Percentiles rank a stretch among this genome's conserved stretches.
Evolutionary conservation across 768 basidiomycete species (phyloP).

Genomic region (Suillus subaureus): DNA sequence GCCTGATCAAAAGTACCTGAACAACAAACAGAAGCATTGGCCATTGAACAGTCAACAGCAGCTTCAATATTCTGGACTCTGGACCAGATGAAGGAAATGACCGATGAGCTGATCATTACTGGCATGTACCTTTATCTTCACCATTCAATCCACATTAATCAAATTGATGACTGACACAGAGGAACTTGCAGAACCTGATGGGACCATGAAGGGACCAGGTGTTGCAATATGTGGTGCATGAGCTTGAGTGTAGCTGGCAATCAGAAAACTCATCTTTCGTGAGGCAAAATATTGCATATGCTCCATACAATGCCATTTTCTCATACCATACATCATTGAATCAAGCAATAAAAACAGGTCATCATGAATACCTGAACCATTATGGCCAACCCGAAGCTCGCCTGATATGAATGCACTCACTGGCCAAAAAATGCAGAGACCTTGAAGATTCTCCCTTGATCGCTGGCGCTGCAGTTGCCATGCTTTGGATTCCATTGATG

Average conservation of each 20-base stretch:
- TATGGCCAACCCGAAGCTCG: constrained; percentile 4
- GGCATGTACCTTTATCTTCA: neutral
- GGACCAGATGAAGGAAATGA: neutral
- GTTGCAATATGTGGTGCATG: neutral
- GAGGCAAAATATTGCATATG: neutral
- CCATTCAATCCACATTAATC: neutral
- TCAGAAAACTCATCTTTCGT: neutral
- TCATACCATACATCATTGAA: no score
- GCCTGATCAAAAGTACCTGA: neutral
- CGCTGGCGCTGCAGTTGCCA: neutral
- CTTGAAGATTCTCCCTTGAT: neutral
- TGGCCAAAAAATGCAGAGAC: neutral
- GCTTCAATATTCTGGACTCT: neutral
- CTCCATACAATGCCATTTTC: no score
- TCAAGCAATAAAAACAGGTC: neutral
- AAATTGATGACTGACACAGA: neutral
- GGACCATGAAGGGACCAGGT: neutral
- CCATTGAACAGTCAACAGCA: neutral
- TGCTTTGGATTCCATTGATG: neutral
- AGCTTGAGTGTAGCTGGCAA: no score
- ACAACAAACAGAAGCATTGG: neutral
- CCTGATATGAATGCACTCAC: neutral
- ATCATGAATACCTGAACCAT: neutral
- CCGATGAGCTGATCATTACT: neutral
- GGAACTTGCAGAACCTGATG: neutral